phyloP scores from a whole-genome alignment of 441 rosid species.

The Macaranga tanarius region DNA sequence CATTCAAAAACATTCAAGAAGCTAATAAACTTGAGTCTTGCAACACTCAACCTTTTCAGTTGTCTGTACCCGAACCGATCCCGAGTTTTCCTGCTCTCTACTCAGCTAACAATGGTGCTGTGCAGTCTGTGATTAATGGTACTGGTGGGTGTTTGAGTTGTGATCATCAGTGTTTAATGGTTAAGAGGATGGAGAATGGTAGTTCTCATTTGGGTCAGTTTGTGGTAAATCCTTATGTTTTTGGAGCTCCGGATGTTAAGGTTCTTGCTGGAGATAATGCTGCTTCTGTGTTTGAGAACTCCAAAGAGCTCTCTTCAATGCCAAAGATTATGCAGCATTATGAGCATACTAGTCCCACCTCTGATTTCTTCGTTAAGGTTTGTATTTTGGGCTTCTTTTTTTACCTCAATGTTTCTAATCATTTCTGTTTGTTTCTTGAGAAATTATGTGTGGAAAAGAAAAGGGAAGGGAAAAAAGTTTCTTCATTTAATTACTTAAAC shows the following conservation, averaged over 20 bases:
- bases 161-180: conserved; percentile 21
- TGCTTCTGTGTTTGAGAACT: conserved; percentile 42
- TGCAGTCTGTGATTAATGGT: conserved; percentile 25
- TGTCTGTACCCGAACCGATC: conserved; percentile 18
- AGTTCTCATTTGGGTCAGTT: conserved; percentile 36
- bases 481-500: background rate
- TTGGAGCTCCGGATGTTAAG: conserved; percentile 19
- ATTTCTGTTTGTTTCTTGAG: conserved; percentile 6
- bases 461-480: background rate
- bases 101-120: conserved; percentile 25
- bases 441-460: background rate
- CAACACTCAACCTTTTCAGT: background rate
- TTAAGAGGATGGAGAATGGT: conserved; percentile 11
- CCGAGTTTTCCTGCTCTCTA: conserved; percentile 33
- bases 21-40: conserved; percentile 13
- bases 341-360: conserved; percentile 16
- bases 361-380: conserved; percentile 60
- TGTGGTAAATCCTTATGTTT: conserved; percentile 26
- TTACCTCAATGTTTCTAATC: background rate
- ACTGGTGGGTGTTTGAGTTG: conserved; percentile 22
- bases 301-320: conserved; percentile 87
- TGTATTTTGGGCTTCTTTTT: conserved; percentile 19
- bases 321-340: conserved; percentile 47
- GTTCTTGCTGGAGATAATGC: conserved; percentile 13
- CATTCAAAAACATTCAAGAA: conserved; percentile 29